These are phyloP conservation scores for Auriscalpium vulgare DNA, from an alignment of 768 basidiomycete genomes.

Conservation along the genomic window DNA sequence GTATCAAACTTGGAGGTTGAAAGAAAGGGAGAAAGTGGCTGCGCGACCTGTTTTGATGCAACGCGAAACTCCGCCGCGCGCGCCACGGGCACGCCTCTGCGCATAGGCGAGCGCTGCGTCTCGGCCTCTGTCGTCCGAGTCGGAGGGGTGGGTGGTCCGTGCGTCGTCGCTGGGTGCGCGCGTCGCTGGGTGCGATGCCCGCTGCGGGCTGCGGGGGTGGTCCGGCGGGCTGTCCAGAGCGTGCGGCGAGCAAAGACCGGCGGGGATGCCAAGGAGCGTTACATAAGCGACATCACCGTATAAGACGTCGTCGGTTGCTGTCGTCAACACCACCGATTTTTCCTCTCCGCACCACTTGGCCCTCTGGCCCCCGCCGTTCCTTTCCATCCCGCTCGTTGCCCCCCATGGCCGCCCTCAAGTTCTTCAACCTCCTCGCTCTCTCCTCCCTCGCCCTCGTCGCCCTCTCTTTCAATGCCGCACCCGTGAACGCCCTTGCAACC, in stretches of 20 bases:
- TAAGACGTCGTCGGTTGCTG: not conserved
- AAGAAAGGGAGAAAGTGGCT: constrained; percentile 36
- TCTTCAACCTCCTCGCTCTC: constrained; percentile 52
- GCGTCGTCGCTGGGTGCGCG: not conserved
- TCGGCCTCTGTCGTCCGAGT: too few species aligned
- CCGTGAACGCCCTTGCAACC: constrained; percentile 46
- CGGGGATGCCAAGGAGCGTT: not conserved
- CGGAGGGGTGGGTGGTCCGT: too few species aligned
- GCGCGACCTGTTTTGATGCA: constrained; percentile 12
- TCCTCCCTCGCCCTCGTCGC: constrained; percentile 50
- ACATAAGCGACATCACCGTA: not conserved
- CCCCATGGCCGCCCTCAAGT: constrained; percentile 40
- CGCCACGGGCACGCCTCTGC: not conserved
- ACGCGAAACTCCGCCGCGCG: constrained; percentile 1
- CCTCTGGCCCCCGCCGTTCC: constrained; percentile 10
- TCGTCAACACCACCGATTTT: not conserved
- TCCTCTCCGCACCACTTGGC: not conserved
- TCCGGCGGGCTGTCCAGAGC: not conserved
- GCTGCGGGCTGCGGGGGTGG: not conserved
- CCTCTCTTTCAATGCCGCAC: constrained; percentile 36
- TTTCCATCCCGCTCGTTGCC: constrained; percentile 15
- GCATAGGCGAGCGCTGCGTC: not conserved
- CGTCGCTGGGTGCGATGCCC: not conserved
- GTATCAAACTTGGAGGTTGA: constrained; percentile 78
- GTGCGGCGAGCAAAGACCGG: not conserved